Conservation (phyloP, 345 rosid genomes). For the thale cress (Arabidopsis thaliana) region DNA sequence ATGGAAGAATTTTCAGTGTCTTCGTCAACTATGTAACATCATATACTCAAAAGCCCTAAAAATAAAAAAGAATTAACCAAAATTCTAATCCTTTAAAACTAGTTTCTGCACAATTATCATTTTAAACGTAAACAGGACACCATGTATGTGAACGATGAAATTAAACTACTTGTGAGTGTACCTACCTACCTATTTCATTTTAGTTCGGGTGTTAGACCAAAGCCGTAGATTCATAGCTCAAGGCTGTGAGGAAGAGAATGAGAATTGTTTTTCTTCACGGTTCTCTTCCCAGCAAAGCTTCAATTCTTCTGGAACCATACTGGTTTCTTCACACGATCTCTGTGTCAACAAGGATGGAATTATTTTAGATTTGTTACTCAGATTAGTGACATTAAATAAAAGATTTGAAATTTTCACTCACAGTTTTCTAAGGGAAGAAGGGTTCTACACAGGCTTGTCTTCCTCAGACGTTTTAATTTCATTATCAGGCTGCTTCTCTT, state of each 20-base stretch:
- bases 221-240: not conserved
- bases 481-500: no score
- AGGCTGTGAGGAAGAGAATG: constrained; percentile 8
- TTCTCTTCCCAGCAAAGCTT: constrained; percentile 11
- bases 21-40: not conserved
- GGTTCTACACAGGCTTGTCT: constrained; percentile 25
- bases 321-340: constrained; percentile 26
- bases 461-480: not conserved
- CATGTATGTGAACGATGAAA: not conserved
- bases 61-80: not conserved
- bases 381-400: not conserved
- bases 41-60: not conserved
- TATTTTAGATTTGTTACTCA: not conserved
- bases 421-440: not conserved
- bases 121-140: not conserved
- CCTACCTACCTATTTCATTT: not conserved
- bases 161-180: constrained; percentile 7
- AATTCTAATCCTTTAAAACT: constrained; percentile 10
- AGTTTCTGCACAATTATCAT: constrained; percentile 30
- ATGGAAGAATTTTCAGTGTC: constrained; percentile 3
- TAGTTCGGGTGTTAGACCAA: constrained; percentile 12
- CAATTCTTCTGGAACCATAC: constrained; percentile 14
- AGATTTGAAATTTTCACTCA: not conserved
- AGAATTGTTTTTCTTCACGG: not conserved
- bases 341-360: not conserved